Evolutionary conservation across 78 protist genomes (phyloP), one percentile per base, ranked within the genome.

Genomic region (Pigoraptor vietnamica): DNA sequence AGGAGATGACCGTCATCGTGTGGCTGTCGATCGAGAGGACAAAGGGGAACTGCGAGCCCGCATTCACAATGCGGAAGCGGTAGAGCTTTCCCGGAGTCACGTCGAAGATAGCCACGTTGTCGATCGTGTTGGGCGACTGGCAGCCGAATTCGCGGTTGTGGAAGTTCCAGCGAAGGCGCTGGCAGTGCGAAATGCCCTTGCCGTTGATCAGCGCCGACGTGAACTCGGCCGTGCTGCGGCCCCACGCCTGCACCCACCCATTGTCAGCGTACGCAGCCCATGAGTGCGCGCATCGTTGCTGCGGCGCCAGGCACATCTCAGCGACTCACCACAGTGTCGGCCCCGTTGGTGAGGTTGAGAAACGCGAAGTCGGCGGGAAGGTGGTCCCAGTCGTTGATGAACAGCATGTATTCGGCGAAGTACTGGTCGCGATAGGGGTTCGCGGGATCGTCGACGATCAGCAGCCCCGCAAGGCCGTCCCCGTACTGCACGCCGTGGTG

Each of bases 391-490:
- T 48, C 67, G 6, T 48, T 6, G 29, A 48, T 14, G 14, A 48
- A 48, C 14, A 48, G 67, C 6, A 21, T 48, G 67, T 48, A 48
- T 14, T 48, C 67, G 67, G 67, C 67, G 14, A 48, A 48, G 67
- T 48, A 48, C 14, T 48, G 67, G 67, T 48, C 67, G 67, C 67
- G 67, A 48, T 48, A 48, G 29, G 67, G 67, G 14, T 37, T 32
- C n/a, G 1, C 39, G 1, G 81, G 38, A 10, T 32, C 23, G 37
- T 86, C 86, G 37, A 83, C 14, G 25, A 91, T 39, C 40, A 91
- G 39, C 32, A 90, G n/a, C 36, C 93, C 93, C 19, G 9, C 14
- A 1, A 83, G 33, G 25, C 93, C 93, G 6, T 91, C 93, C 24
- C 56, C 9, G 19, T 81, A 39, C 93, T 86, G 88, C 35, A 34